Conservation (phyloP, 2,329 filamentous ascomycete genomes). For the Monilinia polystroma region DNA sequence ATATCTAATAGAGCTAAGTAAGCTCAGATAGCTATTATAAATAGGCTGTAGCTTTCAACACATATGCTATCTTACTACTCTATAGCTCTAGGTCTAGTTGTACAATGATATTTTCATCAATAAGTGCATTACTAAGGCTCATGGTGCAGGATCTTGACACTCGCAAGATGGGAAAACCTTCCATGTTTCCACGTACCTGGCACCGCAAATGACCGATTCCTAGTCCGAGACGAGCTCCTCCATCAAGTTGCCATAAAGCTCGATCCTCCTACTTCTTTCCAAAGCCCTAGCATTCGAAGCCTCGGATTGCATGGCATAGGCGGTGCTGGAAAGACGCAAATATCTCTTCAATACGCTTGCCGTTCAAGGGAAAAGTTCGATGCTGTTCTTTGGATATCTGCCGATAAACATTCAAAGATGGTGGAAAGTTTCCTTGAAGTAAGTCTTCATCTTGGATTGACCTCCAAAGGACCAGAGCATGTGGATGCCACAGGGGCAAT, state of each 20-base stretch:
- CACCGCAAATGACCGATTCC: not conserved
- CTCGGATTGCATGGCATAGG: constrained; percentile 20
- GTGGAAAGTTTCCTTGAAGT: constrained; percentile 2
- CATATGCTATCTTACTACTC: too few relatives aligned
- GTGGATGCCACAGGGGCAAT: constrained; percentile 9
- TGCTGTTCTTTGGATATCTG: constrained; percentile 21
- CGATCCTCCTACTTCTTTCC: not conserved
- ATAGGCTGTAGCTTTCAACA: too few relatives aligned
- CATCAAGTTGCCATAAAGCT: not conserved
- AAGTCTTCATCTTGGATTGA: constrained; percentile 6
- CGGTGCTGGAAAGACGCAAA: constrained; percentile 23
- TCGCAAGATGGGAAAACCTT: not conserved
- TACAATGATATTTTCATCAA: not conserved
- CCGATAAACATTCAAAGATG: not conserved
- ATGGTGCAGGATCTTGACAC: not conserved
- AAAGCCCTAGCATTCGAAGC: not conserved
- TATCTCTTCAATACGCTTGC: constrained; percentile 19
- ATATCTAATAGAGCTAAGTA: too few relatives aligned
- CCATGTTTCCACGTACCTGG: constrained; percentile 3
- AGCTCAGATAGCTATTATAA: too few relatives aligned
- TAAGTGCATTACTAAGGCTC: not conserved
- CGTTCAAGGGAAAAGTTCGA: constrained; percentile 20
- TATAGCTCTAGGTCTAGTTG: too few relatives aligned
- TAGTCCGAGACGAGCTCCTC: not conserved
- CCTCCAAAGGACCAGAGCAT: not conserved